A percentile compares a stretch with the other conserved stretches of the same genome.
Evolutionary conservation across 108 stramenopile species (phyloP).

Genomic region (Pseudonitzschia pungens): DNA sequence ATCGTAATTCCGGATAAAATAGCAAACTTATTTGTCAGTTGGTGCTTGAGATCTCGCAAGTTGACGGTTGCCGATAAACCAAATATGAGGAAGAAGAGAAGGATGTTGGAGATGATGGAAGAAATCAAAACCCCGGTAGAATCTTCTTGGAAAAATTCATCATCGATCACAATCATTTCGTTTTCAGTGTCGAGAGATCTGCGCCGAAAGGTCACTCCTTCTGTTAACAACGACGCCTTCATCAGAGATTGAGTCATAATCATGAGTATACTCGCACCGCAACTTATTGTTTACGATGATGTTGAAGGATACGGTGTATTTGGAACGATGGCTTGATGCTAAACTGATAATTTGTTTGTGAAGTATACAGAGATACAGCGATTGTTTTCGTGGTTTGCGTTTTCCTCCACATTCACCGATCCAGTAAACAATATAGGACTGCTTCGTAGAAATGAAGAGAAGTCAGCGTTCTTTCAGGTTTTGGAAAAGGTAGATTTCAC

Average conservation of each 20-base stretch:
- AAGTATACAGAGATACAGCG: too few relatives aligned
- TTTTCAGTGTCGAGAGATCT: not conserved
- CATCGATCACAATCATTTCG: not conserved
- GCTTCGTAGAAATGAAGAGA: too few relatives aligned
- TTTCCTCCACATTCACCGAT: too few relatives aligned
- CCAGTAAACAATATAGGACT: too few relatives aligned
- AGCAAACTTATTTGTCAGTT: constrained; percentile 63
- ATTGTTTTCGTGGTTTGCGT: too few relatives aligned
- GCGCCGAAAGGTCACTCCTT: not conserved
- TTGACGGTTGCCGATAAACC: constrained; percentile 87
- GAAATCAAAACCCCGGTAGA: constrained; percentile 12
- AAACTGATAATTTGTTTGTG: not conserved
- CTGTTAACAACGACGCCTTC: constrained; percentile 1
- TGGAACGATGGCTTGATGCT: not conserved
- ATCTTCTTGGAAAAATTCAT: constrained; percentile 1
- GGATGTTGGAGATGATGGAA: constrained; percentile 47
- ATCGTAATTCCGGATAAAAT: constrained; percentile 67
- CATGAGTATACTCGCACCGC: too few relatives aligned
- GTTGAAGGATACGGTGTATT: not conserved
- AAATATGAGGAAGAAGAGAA: constrained; percentile 85
- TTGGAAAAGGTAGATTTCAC: too few relatives aligned
- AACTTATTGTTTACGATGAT: not conserved
- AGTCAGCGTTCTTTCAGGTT: too few relatives aligned
- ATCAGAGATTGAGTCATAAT: not conserved
- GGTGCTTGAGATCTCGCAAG: constrained; percentile 47